Evolutionary conservation across 371 early-diverging fungal genomes (phyloP).

Genomic region (Mortierella sp.): DNA sequence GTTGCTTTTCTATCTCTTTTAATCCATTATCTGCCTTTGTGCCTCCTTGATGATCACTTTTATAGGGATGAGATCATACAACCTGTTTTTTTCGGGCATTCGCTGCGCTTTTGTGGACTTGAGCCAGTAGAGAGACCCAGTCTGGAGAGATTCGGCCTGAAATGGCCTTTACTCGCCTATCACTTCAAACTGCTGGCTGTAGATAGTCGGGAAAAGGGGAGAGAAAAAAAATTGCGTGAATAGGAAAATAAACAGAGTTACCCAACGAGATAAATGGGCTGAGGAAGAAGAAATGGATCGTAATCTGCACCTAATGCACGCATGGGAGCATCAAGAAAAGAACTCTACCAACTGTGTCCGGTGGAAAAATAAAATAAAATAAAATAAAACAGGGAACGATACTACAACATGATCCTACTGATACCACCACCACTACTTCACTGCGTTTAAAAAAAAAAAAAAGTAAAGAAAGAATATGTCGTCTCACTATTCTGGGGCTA

Average conservation of each 20-base stretch:
- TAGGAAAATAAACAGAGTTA: not conserved
- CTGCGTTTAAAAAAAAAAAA: too few relatives aligned
- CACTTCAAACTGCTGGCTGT: not conserved
- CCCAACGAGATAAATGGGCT: too few relatives aligned
- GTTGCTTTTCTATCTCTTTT: too few relatives aligned
- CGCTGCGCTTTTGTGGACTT: too few relatives aligned
- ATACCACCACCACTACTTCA: too few relatives aligned
- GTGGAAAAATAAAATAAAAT: not conserved
- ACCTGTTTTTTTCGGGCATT: too few relatives aligned
- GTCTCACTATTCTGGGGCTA: too few relatives aligned
- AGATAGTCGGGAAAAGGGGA: not conserved
- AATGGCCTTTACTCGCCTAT: not conserved
- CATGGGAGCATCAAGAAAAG: not conserved
- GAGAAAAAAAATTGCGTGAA: constrained; percentile 16
- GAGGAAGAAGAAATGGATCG: not conserved
- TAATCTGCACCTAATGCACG: not conserved
- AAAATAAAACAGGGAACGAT: not conserved
- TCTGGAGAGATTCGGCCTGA: not conserved
- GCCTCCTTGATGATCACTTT: not conserved
- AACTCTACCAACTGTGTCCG: not conserved
- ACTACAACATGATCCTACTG: too few relatives aligned
- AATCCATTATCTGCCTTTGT: too few relatives aligned
- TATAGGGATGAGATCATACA: too few relatives aligned
- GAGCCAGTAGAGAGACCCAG: too few relatives aligned
- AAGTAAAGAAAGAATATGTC: too few relatives aligned